phyloP scores from a whole-genome alignment of 2,329 filamentous ascomycete genomes.

The Elsinoe australis region DNA sequence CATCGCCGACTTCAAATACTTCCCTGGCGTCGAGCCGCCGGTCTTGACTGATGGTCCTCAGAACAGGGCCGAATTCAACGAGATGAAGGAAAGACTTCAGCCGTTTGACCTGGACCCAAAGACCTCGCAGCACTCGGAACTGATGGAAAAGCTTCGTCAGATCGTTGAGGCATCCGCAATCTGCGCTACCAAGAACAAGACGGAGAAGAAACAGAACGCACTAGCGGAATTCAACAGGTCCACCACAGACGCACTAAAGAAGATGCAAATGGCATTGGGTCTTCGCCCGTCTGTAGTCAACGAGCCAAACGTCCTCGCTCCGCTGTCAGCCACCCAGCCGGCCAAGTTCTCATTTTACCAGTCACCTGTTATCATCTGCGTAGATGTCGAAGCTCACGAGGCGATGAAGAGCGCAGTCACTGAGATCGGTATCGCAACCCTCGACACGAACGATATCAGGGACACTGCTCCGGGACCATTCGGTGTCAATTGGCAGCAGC shows the following conservation, averaged over 20 bases:
- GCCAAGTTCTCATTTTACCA: slow-evolving; percentile 35
- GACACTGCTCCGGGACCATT: slow-evolving; percentile 51
- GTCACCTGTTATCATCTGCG: slow-evolving; percentile 58
- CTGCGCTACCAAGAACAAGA: slow-evolving; percentile 45
- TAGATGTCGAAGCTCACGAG: slow-evolving; percentile 83
- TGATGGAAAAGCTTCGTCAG: slow-evolving; percentile 43
- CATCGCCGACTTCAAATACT: slow-evolving; percentile 56
- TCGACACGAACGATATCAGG: slow-evolving; percentile 61
- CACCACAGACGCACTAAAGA: slow-evolving; percentile 33
- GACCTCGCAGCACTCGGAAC: slow-evolving; percentile 26
- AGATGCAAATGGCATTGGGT: slow-evolving; percentile 40
- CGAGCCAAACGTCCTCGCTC: not conserved
- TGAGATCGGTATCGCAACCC: slow-evolving; percentile 74
- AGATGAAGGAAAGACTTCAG: slow-evolving; percentile 24
- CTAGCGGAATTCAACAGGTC: not conserved
- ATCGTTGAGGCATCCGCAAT: slow-evolving; percentile 47
- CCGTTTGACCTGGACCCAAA: slow-evolving; percentile 1
- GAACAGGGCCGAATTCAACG: slow-evolving; percentile 40
- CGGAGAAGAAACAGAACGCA: slow-evolving; percentile 37
- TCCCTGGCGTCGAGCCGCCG: slow-evolving; percentile 50
- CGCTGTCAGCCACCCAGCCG: not conserved
- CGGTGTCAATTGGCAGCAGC: slow-evolving; percentile 58
- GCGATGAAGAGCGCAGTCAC: slow-evolving; percentile 58
- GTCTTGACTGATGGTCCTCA: slow-evolving; percentile 60
- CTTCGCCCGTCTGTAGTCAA: slow-evolving; percentile 35